Evolutionary conservation across 176 grass and related monocot species (phyloP), one percentile per base, ranked within the genome.

Genomic region (Oryza meyeriana): DNA sequence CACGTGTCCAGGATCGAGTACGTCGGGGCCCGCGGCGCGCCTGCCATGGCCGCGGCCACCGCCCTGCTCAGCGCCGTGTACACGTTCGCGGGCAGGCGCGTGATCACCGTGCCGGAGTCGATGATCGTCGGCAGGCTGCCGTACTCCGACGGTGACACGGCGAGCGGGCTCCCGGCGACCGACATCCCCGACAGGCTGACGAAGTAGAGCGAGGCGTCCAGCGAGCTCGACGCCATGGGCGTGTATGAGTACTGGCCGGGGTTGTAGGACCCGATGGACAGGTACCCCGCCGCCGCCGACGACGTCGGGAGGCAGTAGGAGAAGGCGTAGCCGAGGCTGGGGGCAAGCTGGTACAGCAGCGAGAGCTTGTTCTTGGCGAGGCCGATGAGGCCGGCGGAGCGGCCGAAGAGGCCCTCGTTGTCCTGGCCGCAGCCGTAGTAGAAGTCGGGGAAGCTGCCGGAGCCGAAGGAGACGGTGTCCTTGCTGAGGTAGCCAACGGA

Each of bases 51-150:
- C 2, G 64, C 81, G 10, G 24, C 78, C 44, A 97, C 35, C 33
- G 91, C 89, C 81, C 83, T 83, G 86, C 89, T 88, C 33, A 97
- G 87, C 79, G 89, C 94, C 22, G 69, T 26, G 80, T 97, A 87
- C n/a, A 97, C 91, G 47, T 77, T 69, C 35, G 79, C 70, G 5
- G 94, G 94, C 29, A 97, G 81, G 4, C 94, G 84, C 22, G 91
- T 83, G 78, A 94, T 93, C 88, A 97, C 94, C 4, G 94, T 97
- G 57, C 94, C 94, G 0, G 94, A 97, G 87, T 97, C 94, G 2
- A 97, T 89, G 89, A 97, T 91, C 18, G 91, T 97, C 4, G 94
- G 88, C 42, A 70, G 64, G 62, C 69, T 85, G 27, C 24, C 2
- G 71, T 93, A 97, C 76, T 80, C 89, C 26, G 94, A 87, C 40